These are phyloP conservation scores for Sclerotinia trifoliorum DNA, from an alignment of 2,329 filamentous ascomycete species.

Conservation along the genomic window DNA sequence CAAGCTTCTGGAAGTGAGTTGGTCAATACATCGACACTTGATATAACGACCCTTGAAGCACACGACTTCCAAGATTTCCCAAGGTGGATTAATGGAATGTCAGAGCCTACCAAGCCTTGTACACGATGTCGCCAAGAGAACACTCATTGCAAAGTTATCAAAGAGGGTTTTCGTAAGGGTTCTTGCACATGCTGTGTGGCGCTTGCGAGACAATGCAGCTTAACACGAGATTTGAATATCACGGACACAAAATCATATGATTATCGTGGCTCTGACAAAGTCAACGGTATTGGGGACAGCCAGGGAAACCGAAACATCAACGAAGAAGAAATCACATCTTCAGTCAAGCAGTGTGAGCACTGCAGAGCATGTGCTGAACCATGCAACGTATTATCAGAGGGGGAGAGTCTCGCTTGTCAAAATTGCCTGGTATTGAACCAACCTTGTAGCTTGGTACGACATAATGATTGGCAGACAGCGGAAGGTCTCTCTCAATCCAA, in stretches of 20 bases:
- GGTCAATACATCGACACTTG: conserved; percentile 33
- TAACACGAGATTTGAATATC: conserved; percentile 42
- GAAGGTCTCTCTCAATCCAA: conserved; percentile 9
- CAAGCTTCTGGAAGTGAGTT: conserved; percentile 35
- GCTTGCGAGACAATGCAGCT: conserved; percentile 57
- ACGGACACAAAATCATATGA: conserved; percentile 3
- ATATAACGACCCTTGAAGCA: conserved; percentile 41
- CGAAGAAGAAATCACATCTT: background rate
- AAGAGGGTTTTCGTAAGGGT: conserved; percentile 58
- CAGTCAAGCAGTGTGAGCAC: conserved; percentile 30
- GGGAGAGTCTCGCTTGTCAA: conserved; percentile 25
- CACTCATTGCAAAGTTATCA: conserved; percentile 60
- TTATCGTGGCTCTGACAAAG: conserved; percentile 16
- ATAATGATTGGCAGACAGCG: conserved; percentile 21
- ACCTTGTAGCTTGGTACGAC: conserved; percentile 28
- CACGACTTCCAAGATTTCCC: conserved; percentile 46
- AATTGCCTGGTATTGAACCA: conserved; percentile 29
- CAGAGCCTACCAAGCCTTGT: conserved; percentile 46
- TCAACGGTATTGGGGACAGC: background rate
- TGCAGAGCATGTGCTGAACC: conserved; percentile 28
- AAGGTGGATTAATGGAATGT: conserved; percentile 38
- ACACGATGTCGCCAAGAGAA: conserved; percentile 51
- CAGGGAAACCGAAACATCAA: conserved; percentile 9
- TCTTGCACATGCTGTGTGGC: conserved; percentile 64
- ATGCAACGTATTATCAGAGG: conserved; percentile 29